Base-by-base conservation (phyloP, 2,329 filamentous ascomycete species). In the Xylaria sp. region DNA sequence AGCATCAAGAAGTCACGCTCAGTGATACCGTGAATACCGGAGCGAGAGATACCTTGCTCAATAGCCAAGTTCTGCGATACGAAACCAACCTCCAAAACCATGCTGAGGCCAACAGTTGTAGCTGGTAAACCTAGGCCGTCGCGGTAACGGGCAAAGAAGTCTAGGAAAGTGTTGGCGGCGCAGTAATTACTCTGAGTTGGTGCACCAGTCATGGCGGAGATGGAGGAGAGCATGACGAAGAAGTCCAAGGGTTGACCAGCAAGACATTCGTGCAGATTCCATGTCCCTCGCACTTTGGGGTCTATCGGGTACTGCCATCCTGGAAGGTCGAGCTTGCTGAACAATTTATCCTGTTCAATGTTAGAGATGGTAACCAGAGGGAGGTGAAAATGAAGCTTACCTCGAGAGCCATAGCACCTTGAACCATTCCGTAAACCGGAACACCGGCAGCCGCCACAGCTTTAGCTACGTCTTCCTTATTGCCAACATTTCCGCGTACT, bases 121-220 rank as follows among this genome's bases (percentile, higher is more conserved):
- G 64, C 62, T 8, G 64, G 68, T 18, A 67, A 57, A 12, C 68
- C 52, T 1, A 70, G 55, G 31, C 61, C 43, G 36, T 48, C 41
- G 15, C 63, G 67, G 36, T 69, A 67, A 20, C 67, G 67, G 28
- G 69, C 62, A n/a, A 69, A 69, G 62, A 66, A 66, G 33, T 69
- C 67, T 0, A 66, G 43, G 67, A 66, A 69, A 5, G 62, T 69
- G 36, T 69, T 69, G 28, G 28, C 62, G 36, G 62, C 62, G 33
- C 62, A 66, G 64, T 83, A 83, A 61, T 80, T 80, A 43, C 74
- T 73, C 58, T 83, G 80, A 0, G 72, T 75, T 2, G 75, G 68
- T 9, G 72, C 75, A 2, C 79, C 80, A 6, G 78, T 62, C 13
- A 76, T 69, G 6, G 74, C 76, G 0, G 77, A 76, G 39, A 78